phyloP scores from a whole-genome alignment of 2,329 filamentous ascomycete genomes.

The Cadophora malorum region DNA sequence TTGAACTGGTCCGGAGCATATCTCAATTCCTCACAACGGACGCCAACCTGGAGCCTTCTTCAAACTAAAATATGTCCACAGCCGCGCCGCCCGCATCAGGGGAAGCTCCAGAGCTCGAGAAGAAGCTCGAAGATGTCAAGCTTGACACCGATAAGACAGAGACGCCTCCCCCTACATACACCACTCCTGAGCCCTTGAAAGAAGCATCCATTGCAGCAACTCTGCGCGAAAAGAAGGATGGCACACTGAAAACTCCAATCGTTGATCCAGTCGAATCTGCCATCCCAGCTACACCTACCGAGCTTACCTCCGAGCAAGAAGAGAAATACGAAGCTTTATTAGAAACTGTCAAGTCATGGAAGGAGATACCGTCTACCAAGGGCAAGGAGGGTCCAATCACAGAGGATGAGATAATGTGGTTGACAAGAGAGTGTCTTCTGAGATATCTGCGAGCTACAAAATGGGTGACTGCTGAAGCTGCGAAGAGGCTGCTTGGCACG shows the following conservation, averaged over 20 bases:
- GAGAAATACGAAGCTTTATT: constrained; percentile 83
- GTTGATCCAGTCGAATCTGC: constrained; percentile 38
- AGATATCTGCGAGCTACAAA: constrained; percentile 94
- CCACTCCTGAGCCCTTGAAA: constrained; percentile 13
- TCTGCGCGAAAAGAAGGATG: constrained; percentile 43
- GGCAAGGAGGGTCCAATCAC: constrained; percentile 68
- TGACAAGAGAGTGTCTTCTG: constrained; percentile 89
- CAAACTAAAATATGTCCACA: constrained; percentile 24
- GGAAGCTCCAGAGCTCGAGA: constrained; percentile 18
- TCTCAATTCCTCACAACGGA: neutral
- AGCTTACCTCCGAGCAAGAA: constrained; percentile 78
- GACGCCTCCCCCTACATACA: constrained; percentile 1
- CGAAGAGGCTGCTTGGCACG: constrained; percentile 80
- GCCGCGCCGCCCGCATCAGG: constrained; percentile 25
- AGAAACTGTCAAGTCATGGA: constrained; percentile 72
- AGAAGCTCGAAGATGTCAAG: constrained; percentile 32
- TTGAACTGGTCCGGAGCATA: neutral
- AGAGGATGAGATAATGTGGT: constrained; percentile 84
- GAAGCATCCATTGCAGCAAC: constrained; percentile 34
- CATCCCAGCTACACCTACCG: constrained; percentile 54
- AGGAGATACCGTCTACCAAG: constrained; percentile 68
- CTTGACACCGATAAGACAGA: constrained; percentile 24
- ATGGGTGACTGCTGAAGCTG: constrained; percentile 79
- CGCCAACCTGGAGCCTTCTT: neutral
- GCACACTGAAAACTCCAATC: constrained; percentile 49